Percentiles rank a stretch among this genome's conserved stretches.
These are phyloP conservation scores for Phalaenopsis equestris DNA, from an alignment of 106 monocot species.

Conservation along the genomic window DNA sequence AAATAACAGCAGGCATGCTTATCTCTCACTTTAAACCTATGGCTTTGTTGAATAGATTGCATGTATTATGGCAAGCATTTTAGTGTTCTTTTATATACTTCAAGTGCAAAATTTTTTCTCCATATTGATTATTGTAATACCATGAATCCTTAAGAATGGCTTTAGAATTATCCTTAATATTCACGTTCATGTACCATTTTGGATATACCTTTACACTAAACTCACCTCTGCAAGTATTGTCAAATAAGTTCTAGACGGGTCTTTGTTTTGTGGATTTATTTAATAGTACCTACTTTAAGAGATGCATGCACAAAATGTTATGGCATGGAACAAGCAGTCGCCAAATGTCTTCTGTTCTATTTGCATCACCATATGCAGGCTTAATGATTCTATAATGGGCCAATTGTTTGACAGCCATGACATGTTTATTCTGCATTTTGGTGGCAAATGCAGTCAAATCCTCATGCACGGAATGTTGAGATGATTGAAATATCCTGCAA, in stretches of 20 bases:
- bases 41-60: neutral
- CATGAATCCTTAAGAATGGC: neutral
- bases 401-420: neutral
- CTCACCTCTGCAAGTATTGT: neutral
- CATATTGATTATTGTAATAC: neutral
- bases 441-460: neutral
- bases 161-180: neutral
- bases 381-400: neutral
- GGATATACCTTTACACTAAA: neutral
- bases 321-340: neutral
- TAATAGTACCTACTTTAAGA: neutral
- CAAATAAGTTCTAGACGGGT: neutral
- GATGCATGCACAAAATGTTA: neutral
- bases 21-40: neutral
- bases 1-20: slow-evolving; percentile 74
- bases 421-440: neutral
- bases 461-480: neutral
- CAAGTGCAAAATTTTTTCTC: neutral
- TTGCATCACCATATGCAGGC: neutral
- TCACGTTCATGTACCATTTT: neutral
- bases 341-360: neutral
- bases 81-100: neutral
- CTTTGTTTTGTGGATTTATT: neutral
- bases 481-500: neutral
- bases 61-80: neutral